A percentile compares a stretch with the other conserved stretches of the same genome.
Evolutionary conservation across 345 rosid species (phyloP).

Genomic region (Populus tremula): DNA sequence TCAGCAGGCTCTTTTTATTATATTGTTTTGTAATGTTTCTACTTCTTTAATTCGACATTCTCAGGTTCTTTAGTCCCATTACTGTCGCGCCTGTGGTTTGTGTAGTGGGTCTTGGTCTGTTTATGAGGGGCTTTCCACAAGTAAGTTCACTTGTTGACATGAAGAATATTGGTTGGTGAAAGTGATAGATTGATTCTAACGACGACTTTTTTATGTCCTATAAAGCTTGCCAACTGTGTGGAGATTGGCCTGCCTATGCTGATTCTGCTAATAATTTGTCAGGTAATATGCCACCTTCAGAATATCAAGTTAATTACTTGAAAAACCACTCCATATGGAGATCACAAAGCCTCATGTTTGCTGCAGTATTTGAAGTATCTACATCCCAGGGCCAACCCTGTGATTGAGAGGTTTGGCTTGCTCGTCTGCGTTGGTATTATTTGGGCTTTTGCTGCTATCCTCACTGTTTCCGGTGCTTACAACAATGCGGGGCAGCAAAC

Average conservation of each 20-base stretch:
- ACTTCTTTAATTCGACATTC: neutral
- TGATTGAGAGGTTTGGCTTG: conserved; percentile 82
- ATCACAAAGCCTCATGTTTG: conserved; percentile 15
- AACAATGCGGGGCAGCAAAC: conserved; percentile 60
- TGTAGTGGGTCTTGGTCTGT: conserved; percentile 80
- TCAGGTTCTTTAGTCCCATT: conserved; percentile 73
- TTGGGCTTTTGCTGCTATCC: conserved; percentile 94
- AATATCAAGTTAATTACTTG: neutral
- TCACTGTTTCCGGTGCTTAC: conserved; percentile 91
- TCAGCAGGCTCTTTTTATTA: neutral
- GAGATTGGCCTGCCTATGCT: conserved; percentile 97
- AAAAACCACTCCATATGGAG: neutral
- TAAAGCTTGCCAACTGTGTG: conserved; percentile 86
- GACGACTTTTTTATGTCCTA: neutral
- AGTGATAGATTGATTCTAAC: neutral
- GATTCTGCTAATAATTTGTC: conserved; percentile 60
- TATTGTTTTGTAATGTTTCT: neutral
- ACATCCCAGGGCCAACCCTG: conserved; percentile 23
- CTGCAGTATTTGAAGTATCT: conserved; percentile 62
- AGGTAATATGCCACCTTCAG: conserved; percentile 41
- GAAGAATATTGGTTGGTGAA: neutral
- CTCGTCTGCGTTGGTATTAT: conserved; percentile 72
- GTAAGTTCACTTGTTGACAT: conserved; percentile 39
- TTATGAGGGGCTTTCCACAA: conserved; percentile 83
- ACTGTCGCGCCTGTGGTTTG: conserved; percentile 70